Conservation (phyloP, 176 grass and related monocot genomes). For the Poa annua region DNA sequence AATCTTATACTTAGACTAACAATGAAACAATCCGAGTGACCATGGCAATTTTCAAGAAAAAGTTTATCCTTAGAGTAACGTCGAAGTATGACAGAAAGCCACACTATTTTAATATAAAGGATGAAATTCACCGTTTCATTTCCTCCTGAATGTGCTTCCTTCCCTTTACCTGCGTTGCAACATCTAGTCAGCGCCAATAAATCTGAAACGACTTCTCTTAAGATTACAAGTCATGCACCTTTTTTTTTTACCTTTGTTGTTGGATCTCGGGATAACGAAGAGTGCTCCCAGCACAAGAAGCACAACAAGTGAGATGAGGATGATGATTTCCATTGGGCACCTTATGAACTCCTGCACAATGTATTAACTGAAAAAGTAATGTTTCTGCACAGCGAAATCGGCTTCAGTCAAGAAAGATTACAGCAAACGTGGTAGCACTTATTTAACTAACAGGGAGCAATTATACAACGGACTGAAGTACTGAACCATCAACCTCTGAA, state of each 20-base stretch:
- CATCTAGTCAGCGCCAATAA: background rate
- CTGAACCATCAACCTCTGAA: background rate
- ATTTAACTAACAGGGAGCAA: background rate
- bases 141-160: conserved; percentile 17
- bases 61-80: background rate
- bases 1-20: conserved; percentile 6
- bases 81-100: background rate
- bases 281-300: conserved; percentile 66
- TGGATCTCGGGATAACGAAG: conserved; percentile 66
- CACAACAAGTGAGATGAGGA: conserved; percentile 37
- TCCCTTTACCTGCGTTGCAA: conserved; percentile 49
- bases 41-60: background rate
- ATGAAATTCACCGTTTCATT: conserved; percentile 40
- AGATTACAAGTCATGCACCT: background rate
- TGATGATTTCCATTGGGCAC: conserved; percentile 56
- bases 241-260: conserved; percentile 53
- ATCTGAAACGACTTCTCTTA: background rate
- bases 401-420: background rate
- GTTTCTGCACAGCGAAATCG: background rate
- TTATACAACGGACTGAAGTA: background rate
- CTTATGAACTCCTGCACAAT: conserved; percentile 13
- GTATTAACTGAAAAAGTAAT: background rate
- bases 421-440: background rate
- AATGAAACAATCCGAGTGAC: background rate
- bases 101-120: background rate